phyloP scores from a whole-genome alignment of 169 alveolate genomes.

The Eimeria mitis region DNA sequence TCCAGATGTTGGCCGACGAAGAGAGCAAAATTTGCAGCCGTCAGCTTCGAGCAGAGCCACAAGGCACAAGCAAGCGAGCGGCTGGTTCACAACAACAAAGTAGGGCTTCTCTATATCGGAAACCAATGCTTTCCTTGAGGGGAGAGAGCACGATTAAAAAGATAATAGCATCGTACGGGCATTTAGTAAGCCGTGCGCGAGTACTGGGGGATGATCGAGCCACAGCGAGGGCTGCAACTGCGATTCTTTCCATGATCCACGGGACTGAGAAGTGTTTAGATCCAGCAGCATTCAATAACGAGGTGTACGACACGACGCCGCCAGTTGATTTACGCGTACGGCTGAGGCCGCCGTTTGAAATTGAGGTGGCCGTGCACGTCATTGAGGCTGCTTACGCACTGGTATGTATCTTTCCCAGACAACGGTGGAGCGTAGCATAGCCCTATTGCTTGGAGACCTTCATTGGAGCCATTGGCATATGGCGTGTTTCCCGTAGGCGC shows the following conservation, averaged over 20 bases:
- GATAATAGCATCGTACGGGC: constrained; percentile 40
- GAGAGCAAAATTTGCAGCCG: constrained; percentile 9
- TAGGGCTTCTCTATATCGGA: not conserved
- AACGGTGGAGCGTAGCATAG: not conserved
- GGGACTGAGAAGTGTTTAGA: constrained; percentile 62
- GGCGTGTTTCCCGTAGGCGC: constrained; percentile 29
- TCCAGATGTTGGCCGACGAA: constrained; percentile 17
- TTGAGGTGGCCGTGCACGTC: constrained; percentile 52
- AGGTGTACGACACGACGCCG: not conserved
- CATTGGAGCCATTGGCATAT: not conserved
- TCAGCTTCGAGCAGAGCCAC: constrained; percentile 27
- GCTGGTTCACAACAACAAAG: constrained; percentile 20
- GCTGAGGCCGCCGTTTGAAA: constrained; percentile 51
- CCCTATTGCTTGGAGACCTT: not conserved
- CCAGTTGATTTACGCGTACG: constrained; percentile 62
- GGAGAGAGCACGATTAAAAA: constrained; percentile 19
- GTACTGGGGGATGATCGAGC: constrained; percentile 38
- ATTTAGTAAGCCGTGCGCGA: constrained; percentile 30
- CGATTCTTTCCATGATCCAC: constrained; percentile 58
- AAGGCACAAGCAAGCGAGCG: constrained; percentile 8
- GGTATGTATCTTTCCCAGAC: constrained; percentile 13
- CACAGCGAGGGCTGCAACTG: constrained; percentile 59
- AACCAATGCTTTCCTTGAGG: not conserved
- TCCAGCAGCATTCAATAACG: not conserved
- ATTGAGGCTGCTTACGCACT: constrained; percentile 70